These are phyloP conservation scores for Lachnum nothofagi DNA, from an alignment of 2,329 filamentous ascomycete species.

Conservation along the genomic window DNA sequence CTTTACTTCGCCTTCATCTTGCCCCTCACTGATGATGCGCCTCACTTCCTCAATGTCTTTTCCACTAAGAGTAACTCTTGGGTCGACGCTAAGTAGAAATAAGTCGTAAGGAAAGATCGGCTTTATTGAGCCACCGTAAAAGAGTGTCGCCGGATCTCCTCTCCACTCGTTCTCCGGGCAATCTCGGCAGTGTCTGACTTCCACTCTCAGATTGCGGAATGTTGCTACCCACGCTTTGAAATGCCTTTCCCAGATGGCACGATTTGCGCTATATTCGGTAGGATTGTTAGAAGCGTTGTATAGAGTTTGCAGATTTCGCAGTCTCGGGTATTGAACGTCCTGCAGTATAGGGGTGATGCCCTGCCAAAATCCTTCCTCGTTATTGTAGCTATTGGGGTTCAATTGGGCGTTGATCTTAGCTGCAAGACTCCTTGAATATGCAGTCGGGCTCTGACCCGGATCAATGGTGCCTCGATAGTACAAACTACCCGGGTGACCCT, in stretches of 20 bases:
- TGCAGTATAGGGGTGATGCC: background rate
- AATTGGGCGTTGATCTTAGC: background rate
- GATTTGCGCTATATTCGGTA: too few relatives aligned
- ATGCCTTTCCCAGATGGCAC: background rate
- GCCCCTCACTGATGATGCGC: background rate
- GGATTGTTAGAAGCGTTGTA: background rate
- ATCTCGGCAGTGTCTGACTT: background rate
- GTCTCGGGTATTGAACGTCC: background rate
- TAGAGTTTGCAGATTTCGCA: background rate
- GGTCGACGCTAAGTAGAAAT: background rate
- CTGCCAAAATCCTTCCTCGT: background rate
- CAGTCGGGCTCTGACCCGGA: background rate
- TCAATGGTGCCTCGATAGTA: background rate
- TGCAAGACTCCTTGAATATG: background rate
- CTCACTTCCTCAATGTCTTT: background rate
- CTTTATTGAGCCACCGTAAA: background rate
- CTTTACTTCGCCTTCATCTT: background rate
- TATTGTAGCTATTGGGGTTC: background rate
- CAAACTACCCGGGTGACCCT: background rate
- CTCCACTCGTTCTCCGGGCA: background rate
- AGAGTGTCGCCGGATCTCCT: background rate
- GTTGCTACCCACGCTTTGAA: background rate
- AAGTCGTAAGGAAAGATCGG: background rate
- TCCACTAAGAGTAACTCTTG: background rate
- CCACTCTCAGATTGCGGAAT: background rate